These are phyloP conservation scores for Sporothrix mexicana DNA, from an alignment of 2,329 filamentous ascomycete species.

Conservation along the genomic window DNA sequence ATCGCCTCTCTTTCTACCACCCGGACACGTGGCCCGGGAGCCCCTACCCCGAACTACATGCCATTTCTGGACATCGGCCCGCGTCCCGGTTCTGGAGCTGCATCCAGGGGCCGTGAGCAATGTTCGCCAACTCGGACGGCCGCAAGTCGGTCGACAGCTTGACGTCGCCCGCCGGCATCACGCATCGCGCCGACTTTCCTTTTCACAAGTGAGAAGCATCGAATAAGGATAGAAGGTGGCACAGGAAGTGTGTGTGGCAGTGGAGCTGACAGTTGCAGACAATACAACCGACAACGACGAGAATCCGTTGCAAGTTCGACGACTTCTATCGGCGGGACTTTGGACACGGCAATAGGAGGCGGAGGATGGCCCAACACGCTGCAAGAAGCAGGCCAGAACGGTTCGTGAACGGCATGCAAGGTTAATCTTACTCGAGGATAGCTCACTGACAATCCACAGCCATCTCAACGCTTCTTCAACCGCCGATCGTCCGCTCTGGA, in stretches of 20 bases:
- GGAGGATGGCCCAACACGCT: conserved; percentile 62
- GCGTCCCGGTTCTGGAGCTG: conserved; percentile 26
- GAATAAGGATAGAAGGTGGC: too few relatives aligned
- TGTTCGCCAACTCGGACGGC: conserved; percentile 64
- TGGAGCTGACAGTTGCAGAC: conserved; percentile 4
- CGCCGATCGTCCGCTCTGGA: conserved; percentile 87
- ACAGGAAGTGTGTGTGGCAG: not conserved
- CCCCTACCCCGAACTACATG: conserved; percentile 31
- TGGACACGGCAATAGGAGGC: conserved; percentile 70
- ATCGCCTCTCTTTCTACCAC: not conserved
- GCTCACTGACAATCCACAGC: conserved; percentile 54
- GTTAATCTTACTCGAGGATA: not conserved
- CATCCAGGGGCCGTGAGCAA: conserved; percentile 45
- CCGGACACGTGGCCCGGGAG: not conserved
- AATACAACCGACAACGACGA: conserved; percentile 60
- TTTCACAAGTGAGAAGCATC: conserved; percentile 59
- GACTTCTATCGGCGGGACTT: conserved; percentile 81
- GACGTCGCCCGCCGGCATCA: conserved; percentile 53
- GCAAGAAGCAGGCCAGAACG: conserved; percentile 82
- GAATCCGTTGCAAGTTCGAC: conserved; percentile 88
- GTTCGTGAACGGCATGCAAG: conserved; percentile 48
- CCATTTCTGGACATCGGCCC: not conserved
- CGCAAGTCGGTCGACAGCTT: conserved; percentile 71
- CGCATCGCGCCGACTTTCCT: conserved; percentile 60
- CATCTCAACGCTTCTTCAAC: conserved; percentile 91